Percentiles rank a stretch among this genome's conserved stretches.
Conservation (phyloP, 2,329 filamentous ascomycete genomes). For the Exophiala alcalophila region DNA sequence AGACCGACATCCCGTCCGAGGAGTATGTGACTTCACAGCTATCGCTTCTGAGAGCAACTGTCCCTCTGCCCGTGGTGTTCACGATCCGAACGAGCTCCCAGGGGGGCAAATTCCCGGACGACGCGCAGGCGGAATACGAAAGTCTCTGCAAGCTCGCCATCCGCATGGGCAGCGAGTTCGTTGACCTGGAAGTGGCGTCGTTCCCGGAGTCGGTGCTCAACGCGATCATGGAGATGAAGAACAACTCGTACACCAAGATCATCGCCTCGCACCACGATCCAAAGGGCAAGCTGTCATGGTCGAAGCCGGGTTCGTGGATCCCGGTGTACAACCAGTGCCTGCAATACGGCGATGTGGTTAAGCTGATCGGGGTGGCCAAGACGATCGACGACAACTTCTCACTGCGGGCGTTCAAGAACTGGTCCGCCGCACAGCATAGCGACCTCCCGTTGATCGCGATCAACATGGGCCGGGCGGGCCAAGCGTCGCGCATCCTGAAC, state of each 20-base stretch:
- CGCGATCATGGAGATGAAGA: conserved; percentile 56
- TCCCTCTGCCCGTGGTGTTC: conserved; percentile 81
- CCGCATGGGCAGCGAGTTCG: conserved; percentile 82
- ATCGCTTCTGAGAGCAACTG: conserved; percentile 69
- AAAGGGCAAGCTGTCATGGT: conserved; percentile 74
- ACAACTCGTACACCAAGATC: conserved; percentile 72
- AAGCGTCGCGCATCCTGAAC: conserved; percentile 87
- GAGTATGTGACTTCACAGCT: conserved; percentile 83
- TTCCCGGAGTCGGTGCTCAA: conserved; percentile 74
- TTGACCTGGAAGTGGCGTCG: conserved; percentile 81
- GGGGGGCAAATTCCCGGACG: conserved; percentile 82
- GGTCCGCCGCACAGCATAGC: conserved; percentile 65
- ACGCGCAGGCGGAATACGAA: conserved; percentile 66
- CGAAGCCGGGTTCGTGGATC: conserved; percentile 80
- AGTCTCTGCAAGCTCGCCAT: conserved; percentile 75
- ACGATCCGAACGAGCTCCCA: conserved; percentile 83
- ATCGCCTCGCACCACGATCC: conserved; percentile 97
- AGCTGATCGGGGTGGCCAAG: conserved; percentile 80
- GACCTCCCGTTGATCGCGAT: conserved; percentile 85
- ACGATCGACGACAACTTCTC: conserved; percentile 81
- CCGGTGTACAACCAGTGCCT: conserved; percentile 84
- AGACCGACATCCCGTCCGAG: conserved; percentile 57
- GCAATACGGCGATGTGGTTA: conserved; percentile 89
- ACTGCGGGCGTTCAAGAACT: conserved; percentile 74
- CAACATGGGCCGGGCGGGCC: conserved; percentile 88